Conservation (phyloP, 257 asterid genomes). For the Solanum appendiculatum region DNA sequence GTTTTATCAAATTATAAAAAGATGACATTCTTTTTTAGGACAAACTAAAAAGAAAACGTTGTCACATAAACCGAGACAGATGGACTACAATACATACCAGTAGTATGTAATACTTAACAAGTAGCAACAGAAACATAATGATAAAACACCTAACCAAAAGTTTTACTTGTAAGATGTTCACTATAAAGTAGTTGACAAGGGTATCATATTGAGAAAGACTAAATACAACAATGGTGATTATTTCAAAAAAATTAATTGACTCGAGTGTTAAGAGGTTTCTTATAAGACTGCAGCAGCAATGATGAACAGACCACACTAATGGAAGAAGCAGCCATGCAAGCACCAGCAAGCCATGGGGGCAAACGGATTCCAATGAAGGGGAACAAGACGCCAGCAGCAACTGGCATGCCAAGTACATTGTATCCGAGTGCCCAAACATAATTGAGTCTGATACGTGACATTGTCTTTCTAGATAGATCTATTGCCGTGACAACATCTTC, state of each 20-base stretch:
- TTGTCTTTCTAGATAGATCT: slow-evolving; percentile 82
- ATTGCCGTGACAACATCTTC: slow-evolving; percentile 84
- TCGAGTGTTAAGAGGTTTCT: slow-evolving; percentile 46
- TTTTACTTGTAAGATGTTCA: not conserved
- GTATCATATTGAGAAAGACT: not conserved
- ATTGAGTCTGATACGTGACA: slow-evolving; percentile 66
- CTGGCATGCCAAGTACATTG: slow-evolving; percentile 79
- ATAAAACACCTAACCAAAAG: not conserved
- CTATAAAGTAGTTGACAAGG: not conserved
- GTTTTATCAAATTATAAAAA: not conserved
- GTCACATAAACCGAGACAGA: not conserved
- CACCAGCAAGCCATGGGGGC: slow-evolving; percentile 98
- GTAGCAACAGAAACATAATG: not conserved
- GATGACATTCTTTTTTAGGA: not conserved
- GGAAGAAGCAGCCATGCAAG: slow-evolving; percentile 97
- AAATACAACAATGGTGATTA: not conserved
- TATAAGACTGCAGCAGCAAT: slow-evolving; percentile 65
- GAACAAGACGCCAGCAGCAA: slow-evolving; percentile 79
- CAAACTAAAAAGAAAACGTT: accelerated
- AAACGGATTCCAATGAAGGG: slow-evolving; percentile 79
- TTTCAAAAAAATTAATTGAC: not conserved
- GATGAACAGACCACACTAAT: slow-evolving; percentile 86
- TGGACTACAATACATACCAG: not conserved
- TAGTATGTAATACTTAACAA: not conserved
- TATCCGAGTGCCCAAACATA: slow-evolving; percentile 93